Percentiles rank a stretch among this genome's conserved stretches.
Evolutionary conservation across 2,329 filamentous ascomycete species (phyloP).

Genomic region (Colletotrichum tropicale): DNA sequence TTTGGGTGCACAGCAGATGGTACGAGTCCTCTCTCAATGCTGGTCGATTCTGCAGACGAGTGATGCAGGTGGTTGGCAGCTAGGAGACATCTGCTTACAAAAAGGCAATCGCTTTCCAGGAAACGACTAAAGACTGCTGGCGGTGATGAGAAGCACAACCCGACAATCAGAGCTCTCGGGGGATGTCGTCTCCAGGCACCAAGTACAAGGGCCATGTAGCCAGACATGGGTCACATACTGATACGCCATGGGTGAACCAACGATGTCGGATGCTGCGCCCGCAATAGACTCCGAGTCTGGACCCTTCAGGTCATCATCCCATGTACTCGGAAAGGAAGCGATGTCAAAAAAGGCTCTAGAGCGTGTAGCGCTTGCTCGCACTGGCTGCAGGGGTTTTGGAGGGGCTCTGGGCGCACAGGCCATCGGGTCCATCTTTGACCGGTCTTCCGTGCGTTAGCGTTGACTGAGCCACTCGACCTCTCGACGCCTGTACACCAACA

Average conservation of each 20-base stretch:
- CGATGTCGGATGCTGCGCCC: not conserved
- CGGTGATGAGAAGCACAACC: not conserved
- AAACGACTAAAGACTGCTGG: not conserved
- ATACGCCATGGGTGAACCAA: not conserved
- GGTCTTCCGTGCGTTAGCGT: slow-evolving; percentile 19
- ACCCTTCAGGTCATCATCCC: slow-evolving; percentile 11
- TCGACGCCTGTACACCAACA: slow-evolving; percentile 14
- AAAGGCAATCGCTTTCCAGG: not conserved
- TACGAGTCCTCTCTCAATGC: not conserved
- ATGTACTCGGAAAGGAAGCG: slow-evolving; percentile 2
- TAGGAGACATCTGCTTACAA: not conserved
- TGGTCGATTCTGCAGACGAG: not conserved
- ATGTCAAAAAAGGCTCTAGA: slow-evolving; percentile 16
- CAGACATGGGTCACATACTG: not conserved
- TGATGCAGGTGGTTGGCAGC: not conserved
- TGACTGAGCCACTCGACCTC: slow-evolving; percentile 6
- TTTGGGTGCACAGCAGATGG: not conserved
- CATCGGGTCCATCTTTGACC: slow-evolving; percentile 25
- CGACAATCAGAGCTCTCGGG: not conserved
- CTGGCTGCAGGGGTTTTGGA: slow-evolving; percentile 16
- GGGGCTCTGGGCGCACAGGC: slow-evolving; percentile 9
- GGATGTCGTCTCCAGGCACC: not conserved
- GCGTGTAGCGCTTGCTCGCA: not conserved
- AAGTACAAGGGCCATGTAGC: not conserved
- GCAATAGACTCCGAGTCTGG: not conserved